Base-by-base conservation (phyloP, 148 eudicot species). In the Pharnaceum exiguum region DNA sequence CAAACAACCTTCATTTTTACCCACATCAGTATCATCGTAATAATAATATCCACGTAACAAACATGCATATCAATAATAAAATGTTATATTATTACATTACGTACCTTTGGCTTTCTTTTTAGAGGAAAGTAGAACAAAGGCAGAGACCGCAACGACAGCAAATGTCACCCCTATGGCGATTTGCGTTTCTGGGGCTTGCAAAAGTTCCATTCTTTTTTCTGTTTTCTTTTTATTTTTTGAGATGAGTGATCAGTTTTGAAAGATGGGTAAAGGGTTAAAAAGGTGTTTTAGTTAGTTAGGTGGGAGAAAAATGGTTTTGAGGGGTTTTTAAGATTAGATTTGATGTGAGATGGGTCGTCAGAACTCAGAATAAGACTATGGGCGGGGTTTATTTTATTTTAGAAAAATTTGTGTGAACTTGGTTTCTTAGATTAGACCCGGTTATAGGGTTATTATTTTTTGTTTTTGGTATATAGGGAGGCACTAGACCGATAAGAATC, bases 21-120 rank as follows among this genome's bases (percentile, higher is more conserved):
- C n/a, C n/a, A n/a, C n/a, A n/a, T n/a, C n/a, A n/a, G n/a, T n/a
- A 57, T 51, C 51, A 19, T 10, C 5, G n/a, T 17, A 18, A n/a
- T 5, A 51, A 51, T 35, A 29, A 60, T 3, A 43, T 31, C n/a
- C 22, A 16, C 46, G 15, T 4, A 44, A 8, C 17, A 45, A 6
- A 37, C 31, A 46, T 15, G 24, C 50, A 43, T n/a, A n/a, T n/a
- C 25, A 50, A 24, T 4, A 47, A 26, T 38, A 32, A 39, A 19
- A 49, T n/a, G n/a, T n/a, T n/a, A n/a, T n/a, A 66, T 17, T 9
- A 23, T 24, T 12, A 57, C 56, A 57, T 47, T 36, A 17, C 55
- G 29, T 12, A 91, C 97, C 93, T 85, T 77, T 85, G 57, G 82
- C 46, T 59, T 82, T 85, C 64, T 82, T 90, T 39, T 78, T 77